Conservation (phyloP, 2,329 filamentous ascomycete genomes). For the Aspergillus sp. region DNA sequence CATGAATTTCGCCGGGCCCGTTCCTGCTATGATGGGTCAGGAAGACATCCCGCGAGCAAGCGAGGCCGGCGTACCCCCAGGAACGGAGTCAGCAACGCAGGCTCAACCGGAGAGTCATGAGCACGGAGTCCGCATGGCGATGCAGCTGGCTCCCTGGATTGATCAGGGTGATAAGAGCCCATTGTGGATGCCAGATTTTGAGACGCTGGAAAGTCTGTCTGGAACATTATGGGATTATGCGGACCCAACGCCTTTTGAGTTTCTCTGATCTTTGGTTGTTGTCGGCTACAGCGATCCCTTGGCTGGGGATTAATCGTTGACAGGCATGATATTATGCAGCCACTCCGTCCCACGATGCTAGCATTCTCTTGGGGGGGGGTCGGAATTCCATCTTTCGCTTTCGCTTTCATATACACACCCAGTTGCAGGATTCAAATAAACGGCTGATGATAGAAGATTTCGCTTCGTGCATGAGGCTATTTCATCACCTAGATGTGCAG, state of each 20-base stretch:
- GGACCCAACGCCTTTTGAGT: constrained; percentile 20
- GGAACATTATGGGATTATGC: constrained; percentile 20
- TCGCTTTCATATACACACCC: too few species aligned
- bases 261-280: too few species aligned
- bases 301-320: too few species aligned
- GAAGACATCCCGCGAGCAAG: constrained; percentile 9
- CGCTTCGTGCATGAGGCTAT: too few species aligned
- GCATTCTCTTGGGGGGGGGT: too few species aligned
- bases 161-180: constrained; percentile 26
- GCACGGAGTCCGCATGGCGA: constrained; percentile 29
- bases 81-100: constrained; percentile 3
- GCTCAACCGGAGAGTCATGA: constrained; percentile 17
- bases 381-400: too few species aligned
- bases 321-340: too few species aligned
- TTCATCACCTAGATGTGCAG: too few species aligned
- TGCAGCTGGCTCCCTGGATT: constrained; percentile 33
- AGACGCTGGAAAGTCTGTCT: constrained; percentile 24
- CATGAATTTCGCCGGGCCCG: constrained; percentile 3
- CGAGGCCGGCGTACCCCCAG: constrained; percentile 6
- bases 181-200: constrained; percentile 33
- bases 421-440: too few species aligned
- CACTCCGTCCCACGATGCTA: too few species aligned
- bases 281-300: too few species aligned
- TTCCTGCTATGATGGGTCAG: constrained; percentile 8
- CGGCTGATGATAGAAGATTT: too few species aligned